Conservation (phyloP, 2,329 filamentous ascomycete species). For the Colletotrichum orchidophilum region DNA sequence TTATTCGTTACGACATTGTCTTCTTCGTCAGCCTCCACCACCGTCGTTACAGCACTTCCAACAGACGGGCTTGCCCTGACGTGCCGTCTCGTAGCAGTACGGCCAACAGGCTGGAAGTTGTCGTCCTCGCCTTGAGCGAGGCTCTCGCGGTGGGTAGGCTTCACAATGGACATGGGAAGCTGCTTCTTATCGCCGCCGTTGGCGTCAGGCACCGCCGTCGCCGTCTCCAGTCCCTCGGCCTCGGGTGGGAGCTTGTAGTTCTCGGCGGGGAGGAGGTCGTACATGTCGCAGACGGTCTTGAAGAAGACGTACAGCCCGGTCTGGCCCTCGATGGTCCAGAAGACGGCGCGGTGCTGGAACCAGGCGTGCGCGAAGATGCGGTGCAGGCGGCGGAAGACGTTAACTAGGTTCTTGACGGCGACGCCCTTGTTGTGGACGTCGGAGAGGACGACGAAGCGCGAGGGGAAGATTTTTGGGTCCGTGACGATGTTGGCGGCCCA, state of each 20-base stretch:
- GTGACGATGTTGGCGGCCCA: conserved; percentile 97
- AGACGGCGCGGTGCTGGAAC: conserved; percentile 96
- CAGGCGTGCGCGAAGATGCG: conserved; percentile 98
- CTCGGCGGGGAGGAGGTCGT: conserved; percentile 88
- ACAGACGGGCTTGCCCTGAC: conserved; percentile 82
- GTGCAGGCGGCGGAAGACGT: conserved; percentile 93
- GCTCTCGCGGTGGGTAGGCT: conserved; percentile 43
- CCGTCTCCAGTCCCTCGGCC: conserved; percentile 81
- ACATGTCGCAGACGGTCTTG: conserved; percentile 95
- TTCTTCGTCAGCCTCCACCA: conserved; percentile 85
- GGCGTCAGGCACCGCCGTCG: conserved; percentile 52
- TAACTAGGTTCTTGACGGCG: conserved; percentile 86
- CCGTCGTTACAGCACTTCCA: conserved; percentile 81
- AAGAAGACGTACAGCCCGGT: conserved; percentile 97
- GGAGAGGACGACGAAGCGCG: conserved; percentile 71
- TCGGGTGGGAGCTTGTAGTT: conserved; percentile 96
- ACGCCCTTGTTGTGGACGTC: conserved; percentile 68
- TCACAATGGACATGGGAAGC: conserved; percentile 46
- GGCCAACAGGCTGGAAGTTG: conserved; percentile 62
- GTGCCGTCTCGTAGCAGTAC: conserved; percentile 83
- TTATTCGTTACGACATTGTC: conserved; percentile 59
- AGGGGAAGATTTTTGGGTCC: conserved; percentile 94
- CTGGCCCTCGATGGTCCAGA: conserved; percentile 91
- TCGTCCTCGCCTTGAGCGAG: conserved; percentile 52
- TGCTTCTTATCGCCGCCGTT: conserved; percentile 39